Percentiles rank a stretch among this genome's conserved stretches.
Evolutionary conservation across 169 alveolate genomes (phyloP).

Genomic region (Fabrea salina): DNA sequence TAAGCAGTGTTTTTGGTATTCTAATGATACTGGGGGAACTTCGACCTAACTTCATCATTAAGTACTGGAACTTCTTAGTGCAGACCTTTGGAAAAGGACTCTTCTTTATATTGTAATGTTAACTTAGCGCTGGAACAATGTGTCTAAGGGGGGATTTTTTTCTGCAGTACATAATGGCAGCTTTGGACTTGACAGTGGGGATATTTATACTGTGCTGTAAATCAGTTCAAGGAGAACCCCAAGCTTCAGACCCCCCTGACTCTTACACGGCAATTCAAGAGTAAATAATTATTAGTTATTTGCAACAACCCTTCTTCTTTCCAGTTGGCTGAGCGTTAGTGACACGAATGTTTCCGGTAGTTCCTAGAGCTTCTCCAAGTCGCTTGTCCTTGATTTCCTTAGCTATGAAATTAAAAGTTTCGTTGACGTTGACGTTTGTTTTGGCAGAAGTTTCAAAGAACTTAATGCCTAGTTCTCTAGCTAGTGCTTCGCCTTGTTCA

Average conservation of each 20-base stretch:
- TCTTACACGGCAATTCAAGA: too few species aligned
- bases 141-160: background rate
- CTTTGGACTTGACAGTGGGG: background rate
- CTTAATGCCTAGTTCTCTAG: constrained; percentile 53
- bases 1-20: background rate
- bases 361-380: constrained; percentile 8
- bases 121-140: constrained; percentile 2
- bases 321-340: background rate
- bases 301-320: background rate
- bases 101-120: constrained; percentile 7
- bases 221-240: constrained; percentile 26
- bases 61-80: background rate
- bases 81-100: constrained; percentile 21
- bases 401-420: constrained; percentile 44
- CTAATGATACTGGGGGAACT: constrained; percentile 1
- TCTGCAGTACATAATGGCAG: constrained; percentile 25
- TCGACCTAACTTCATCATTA: background rate
- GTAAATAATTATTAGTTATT: background rate
- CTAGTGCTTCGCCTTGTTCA: constrained; percentile 67
- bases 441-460: constrained; percentile 70
- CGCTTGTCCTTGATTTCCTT: constrained; percentile 33
- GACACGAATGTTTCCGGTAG: background rate
- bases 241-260: constrained; percentile 33
- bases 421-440: constrained; percentile 46
- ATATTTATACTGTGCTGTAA: constrained; percentile 20